Conservation (phyloP, 2,329 filamentous ascomycete genomes). For the Penicillium frequentans region DNA sequence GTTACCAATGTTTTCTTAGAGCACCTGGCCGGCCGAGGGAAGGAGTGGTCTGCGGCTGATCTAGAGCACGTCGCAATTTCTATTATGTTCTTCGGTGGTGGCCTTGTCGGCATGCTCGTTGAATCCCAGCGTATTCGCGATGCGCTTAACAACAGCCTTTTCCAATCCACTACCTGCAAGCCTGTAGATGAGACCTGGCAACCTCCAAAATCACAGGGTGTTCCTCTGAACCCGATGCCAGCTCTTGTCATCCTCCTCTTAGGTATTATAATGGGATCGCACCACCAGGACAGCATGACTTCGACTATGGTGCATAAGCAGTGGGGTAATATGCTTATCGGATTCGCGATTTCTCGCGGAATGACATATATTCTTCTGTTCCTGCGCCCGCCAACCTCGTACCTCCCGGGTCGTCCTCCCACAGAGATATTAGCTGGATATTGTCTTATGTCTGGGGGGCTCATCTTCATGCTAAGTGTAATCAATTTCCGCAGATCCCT, state of each 20-base stretch:
- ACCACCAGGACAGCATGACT: conserved; percentile 79
- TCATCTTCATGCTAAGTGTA: conserved; percentile 90
- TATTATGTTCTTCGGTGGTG: conserved; percentile 89
- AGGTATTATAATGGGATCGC: conserved; percentile 92
- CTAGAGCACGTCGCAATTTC: conserved; percentile 92
- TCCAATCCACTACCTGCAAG: conserved; percentile 39
- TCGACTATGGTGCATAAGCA: conserved; percentile 91
- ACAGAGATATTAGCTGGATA: conserved; percentile 87
- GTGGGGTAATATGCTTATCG: conserved; percentile 84
- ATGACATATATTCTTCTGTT: conserved; percentile 80
- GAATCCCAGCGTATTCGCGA: conserved; percentile 71
- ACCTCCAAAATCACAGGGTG: conserved; percentile 65
- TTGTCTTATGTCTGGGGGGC: conserved; percentile 80
- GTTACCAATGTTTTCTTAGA: conserved; percentile 89
- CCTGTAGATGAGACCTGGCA: conserved; percentile 53
- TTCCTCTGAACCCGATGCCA: conserved; percentile 86
- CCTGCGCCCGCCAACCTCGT: conserved; percentile 75
- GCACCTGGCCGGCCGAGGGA: conserved; percentile 73
- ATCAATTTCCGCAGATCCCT: neutral
- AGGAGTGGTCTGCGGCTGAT: conserved; percentile 73
- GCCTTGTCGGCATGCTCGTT: conserved; percentile 81
- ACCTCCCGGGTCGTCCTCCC: conserved; percentile 79
- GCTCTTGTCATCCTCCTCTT: conserved; percentile 82
- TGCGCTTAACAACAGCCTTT: conserved; percentile 50
- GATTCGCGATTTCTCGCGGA: conserved; percentile 73